Percentiles rank a stretch among this genome's conserved stretches.
Evolutionary conservation across 1,139 yeast species (phyloP).

Genomic region (Hansenula sp.): DNA sequence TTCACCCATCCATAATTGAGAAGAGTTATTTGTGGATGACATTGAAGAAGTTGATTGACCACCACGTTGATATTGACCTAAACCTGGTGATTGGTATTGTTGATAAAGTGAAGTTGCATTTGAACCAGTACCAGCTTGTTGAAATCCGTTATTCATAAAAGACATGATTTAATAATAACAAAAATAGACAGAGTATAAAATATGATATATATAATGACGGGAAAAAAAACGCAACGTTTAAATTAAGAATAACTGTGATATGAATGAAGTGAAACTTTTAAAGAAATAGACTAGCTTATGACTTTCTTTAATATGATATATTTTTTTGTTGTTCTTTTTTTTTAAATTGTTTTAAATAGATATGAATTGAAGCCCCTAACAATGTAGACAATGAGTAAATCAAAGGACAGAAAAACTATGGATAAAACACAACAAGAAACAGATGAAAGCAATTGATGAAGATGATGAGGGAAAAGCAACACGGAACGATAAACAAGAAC

Average conservation of each 20-base stretch:
- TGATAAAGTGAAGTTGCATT: background rate
- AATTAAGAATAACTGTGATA: too few species aligned
- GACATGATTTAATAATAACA: background rate
- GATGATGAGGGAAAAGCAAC: too few species aligned
- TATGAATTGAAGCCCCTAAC: too few species aligned
- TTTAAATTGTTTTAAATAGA: too few species aligned
- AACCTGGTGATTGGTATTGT: background rate
- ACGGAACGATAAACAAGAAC: too few species aligned
- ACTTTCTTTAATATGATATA: too few species aligned
- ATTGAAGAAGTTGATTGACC: background rate
- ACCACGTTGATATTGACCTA: background rate
- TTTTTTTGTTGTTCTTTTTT: too few species aligned
- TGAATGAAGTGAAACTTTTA: too few species aligned
- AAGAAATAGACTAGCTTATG: too few species aligned
- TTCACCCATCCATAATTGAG: slow-evolving; percentile 87
- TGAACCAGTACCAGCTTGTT: background rate
- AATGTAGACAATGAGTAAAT: background rate
- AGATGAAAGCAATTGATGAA: background rate
- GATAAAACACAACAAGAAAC: background rate
- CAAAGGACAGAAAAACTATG: too few species aligned
- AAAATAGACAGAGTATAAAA: background rate
- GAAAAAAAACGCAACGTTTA: background rate
- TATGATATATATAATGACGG: background rate
- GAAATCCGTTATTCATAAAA: background rate
- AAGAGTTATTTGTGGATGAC: slow-evolving; percentile 2